Evolutionary conservation across 352 stramenopile genomes (phyloP).

Genomic region (Blastocystis hominis): DNA sequence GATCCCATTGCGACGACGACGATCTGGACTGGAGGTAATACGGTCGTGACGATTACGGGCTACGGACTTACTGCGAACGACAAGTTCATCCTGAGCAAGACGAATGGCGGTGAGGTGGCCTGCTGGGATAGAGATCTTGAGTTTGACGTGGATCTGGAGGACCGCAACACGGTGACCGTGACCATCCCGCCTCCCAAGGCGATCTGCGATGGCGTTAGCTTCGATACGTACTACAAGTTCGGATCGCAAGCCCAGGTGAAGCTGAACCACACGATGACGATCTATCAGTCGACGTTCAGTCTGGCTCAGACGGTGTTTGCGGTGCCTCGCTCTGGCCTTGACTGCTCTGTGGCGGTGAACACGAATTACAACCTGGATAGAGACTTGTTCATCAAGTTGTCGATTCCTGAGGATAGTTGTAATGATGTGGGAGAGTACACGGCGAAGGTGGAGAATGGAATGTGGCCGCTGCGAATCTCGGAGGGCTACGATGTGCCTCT

Average conservation of each 20-base stretch:
- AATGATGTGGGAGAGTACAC: neutral
- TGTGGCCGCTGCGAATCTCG: neutral
- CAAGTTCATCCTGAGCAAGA: neutral
- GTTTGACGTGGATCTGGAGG: neutral
- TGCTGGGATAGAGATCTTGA: neutral
- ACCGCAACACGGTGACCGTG: conserved; percentile 22
- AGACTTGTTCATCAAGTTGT: neutral
- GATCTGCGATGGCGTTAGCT: neutral
- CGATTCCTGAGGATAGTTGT: neutral
- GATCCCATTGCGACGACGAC: neutral
- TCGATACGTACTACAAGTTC: conserved; percentile 42
- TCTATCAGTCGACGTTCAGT: neutral
- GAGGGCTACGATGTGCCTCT: neutral
- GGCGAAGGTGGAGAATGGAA: neutral
- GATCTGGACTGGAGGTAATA: neutral
- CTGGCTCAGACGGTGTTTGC: conserved; percentile 17
- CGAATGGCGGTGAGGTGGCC: neutral
- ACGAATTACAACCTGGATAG: neutral
- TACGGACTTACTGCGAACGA: conserved; percentile 11
- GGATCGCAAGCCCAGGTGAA: neutral
- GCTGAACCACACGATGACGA: neutral
- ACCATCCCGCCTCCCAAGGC: neutral
- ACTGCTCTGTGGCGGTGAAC: neutral
- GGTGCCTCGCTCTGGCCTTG: conserved; percentile 7
- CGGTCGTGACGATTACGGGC: neutral